Percentiles rank a stretch among this genome's conserved stretches.
Evolutionary conservation across 2,329 filamentous ascomycete species (phyloP).

Genomic region (Alternaria triticimaculans): DNA sequence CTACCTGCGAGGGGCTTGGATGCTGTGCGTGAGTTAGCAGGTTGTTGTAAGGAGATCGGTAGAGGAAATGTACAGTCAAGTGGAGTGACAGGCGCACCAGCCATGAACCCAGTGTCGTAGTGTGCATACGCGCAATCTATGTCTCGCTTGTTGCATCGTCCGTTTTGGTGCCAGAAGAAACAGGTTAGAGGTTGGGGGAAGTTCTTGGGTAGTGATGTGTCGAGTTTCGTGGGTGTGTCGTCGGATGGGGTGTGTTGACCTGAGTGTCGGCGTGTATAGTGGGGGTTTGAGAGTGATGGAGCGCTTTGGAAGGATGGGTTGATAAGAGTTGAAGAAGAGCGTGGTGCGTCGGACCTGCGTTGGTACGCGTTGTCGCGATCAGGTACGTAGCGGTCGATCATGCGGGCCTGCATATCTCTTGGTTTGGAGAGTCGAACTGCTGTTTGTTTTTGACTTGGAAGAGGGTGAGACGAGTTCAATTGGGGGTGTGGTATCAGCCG

Average conservation of each 20-base stretch:
- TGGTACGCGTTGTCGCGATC: not conserved
- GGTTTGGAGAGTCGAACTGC: not conserved
- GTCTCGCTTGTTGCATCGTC: conserved; percentile 10
- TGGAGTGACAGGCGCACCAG: not conserved
- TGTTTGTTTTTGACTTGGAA: not conserved
- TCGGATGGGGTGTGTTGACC: not conserved
- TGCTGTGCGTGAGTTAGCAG: not conserved
- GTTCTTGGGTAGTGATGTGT: conserved; percentile 10
- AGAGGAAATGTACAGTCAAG: not conserved
- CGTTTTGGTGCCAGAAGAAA: conserved; percentile 17
- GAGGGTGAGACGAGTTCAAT: not conserved
- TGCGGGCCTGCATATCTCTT: not conserved
- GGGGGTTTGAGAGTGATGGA: not conserved
- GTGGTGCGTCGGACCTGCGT: not conserved
- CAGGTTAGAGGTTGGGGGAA: conserved; percentile 12
- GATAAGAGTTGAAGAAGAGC: not conserved
- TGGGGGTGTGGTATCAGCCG: not conserved
- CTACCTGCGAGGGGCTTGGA: not conserved
- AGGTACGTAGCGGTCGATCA: not conserved
- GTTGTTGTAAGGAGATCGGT: not conserved
- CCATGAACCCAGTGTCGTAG: not conserved
- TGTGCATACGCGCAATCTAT: conserved; percentile 11
- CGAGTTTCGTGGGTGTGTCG: not conserved
- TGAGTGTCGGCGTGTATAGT: not conserved
- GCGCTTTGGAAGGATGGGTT: not conserved